These are phyloP conservation scores for Fusarium robinianum DNA, from an alignment of 2,329 filamentous ascomycete genomes.

Conservation along the genomic window DNA sequence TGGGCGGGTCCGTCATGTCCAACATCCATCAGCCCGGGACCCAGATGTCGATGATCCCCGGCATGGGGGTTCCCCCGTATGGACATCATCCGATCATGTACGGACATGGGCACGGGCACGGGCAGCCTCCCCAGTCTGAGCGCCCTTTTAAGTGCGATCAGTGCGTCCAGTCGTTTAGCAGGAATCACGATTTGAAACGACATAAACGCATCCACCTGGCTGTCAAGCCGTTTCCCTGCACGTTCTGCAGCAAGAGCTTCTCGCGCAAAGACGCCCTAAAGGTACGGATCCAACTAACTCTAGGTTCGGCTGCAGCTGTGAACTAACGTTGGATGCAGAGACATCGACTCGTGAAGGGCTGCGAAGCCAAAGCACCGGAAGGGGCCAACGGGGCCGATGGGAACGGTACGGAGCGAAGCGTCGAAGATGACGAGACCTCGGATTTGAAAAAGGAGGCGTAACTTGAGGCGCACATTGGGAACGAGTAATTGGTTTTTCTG, in stretches of 20 bases:
- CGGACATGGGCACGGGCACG: slow-evolving; percentile 54
- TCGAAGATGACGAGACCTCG: slow-evolving; percentile 32
- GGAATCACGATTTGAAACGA: slow-evolving; percentile 94
- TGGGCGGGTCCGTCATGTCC: slow-evolving; percentile 72
- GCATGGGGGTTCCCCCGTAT: slow-evolving; percentile 59
- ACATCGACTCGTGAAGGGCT: slow-evolving; percentile 68
- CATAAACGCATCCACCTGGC: slow-evolving; percentile 95
- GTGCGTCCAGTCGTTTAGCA: slow-evolving; percentile 91
- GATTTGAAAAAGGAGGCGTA: slow-evolving; percentile 32
- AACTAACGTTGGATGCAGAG: slow-evolving; percentile 48
- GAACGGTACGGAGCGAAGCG: slow-evolving; percentile 29
- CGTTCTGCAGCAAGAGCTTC: slow-evolving; percentile 92
- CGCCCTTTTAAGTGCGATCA: slow-evolving; percentile 93
- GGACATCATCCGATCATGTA: slow-evolving; percentile 67
- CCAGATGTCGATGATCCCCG: slow-evolving; percentile 72
- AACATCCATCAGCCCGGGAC: slow-evolving; percentile 76
- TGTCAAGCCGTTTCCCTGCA: slow-evolving; percentile 94
- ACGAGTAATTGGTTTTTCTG: slow-evolving; percentile 11
- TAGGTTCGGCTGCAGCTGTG: not conserved
- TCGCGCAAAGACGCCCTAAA: slow-evolving; percentile 96
- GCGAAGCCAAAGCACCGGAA: slow-evolving; percentile 47
- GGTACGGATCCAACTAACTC: slow-evolving; percentile 57
- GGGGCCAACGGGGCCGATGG: slow-evolving; percentile 28
- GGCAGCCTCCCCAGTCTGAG: slow-evolving; percentile 63
- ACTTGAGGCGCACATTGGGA: slow-evolving; percentile 8